Base-by-base conservation (phyloP, 345 rosid genomes). In the Gossypium sturtianum region DNA sequence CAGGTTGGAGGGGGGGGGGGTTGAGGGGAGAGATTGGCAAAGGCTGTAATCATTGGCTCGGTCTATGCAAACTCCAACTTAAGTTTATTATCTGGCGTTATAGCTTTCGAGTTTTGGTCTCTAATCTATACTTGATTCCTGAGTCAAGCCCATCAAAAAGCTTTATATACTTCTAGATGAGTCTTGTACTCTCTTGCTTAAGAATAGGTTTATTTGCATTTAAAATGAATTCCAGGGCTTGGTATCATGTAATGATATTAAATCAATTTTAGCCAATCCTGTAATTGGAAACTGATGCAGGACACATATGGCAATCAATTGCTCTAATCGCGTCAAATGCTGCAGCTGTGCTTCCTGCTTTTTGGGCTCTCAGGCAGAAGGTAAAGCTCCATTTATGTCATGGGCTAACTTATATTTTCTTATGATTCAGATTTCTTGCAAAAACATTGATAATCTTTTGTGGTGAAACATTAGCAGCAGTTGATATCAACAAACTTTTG, bases 241-340 rank as follows among this genome's bases (percentile, higher is more conserved):
- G 19, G 54, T 51, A 38, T 68, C 58, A 49, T 73, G 19, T 53
- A 25, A 49, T 51, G 43, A 58, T 79, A 74, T 65, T 19, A 48
- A 68, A 47, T 75, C 34, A 45, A 6, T 59, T 73, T 57, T 53
- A 45, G 74, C 70, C 76, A 65, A 80, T 76, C 80, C 17, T 76
- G 49, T 64, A 61, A 72, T 67, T 74, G 70, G 51, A 79, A 83
- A 76, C 74, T 75, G 78, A 75, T 87, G 90, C 74, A 94, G 98
- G 89, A 64, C 94, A 92, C 65, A 48, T 91, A 68, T 74, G 82
- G 83, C 99, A 92, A 74, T 92, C 96, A 15, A 70, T 93, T 78
- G 91, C 97, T 75, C 91, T 94, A 67, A 93, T 91, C 34, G 93
- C 89, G 74, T 89, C 99, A 81, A 94, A 92, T 79, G 98, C 79